A percentile compares a stretch with the other conserved stretches of the same genome.
Evolutionary conservation across 768 basidiomycete species (phyloP).

Genomic region (Baorangia bicolor): DNA sequence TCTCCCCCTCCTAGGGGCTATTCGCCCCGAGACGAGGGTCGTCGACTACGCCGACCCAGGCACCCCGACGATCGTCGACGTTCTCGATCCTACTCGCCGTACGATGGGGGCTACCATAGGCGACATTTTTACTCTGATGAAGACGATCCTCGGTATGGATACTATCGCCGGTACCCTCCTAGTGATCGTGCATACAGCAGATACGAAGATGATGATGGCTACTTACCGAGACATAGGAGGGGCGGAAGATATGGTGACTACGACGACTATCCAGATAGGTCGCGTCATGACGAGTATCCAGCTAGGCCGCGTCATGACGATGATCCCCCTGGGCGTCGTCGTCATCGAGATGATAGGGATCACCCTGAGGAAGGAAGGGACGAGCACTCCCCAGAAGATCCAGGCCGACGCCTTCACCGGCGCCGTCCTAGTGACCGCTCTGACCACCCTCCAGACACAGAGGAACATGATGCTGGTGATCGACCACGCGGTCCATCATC

Average conservation of each 20-base stretch:
- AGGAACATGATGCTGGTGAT: conserved; percentile 16
- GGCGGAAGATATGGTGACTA: background rate
- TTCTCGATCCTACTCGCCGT: conserved; percentile 27
- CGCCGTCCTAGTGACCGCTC: conserved; percentile 19
- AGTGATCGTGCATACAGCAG: conserved; percentile 14
- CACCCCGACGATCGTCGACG: conserved; percentile 12
- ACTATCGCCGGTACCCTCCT: conserved; percentile 17
- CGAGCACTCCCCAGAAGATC: conserved; percentile 11
- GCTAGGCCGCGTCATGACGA: background rate
- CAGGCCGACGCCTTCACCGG: background rate
- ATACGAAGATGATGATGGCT: conserved; percentile 8
- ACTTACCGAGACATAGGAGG: conserved; percentile 15
- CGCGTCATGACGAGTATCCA: background rate
- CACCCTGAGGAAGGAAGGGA: background rate
- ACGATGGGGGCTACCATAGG: conserved; percentile 1
- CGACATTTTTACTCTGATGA: conserved; percentile 12
- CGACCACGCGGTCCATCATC: conserved; percentile 11
- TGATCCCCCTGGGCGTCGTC: background rate
- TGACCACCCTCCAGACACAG: conserved; percentile 5
- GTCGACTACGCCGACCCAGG: background rate
- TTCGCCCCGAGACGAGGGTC: conserved; percentile 2
- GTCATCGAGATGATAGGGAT: background rate
- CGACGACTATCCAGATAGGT: conserved; percentile 8
- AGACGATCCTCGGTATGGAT: conserved; percentile 7
- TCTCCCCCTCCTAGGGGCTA: conserved; percentile 6